Conservation (phyloP, 2,329 filamentous ascomycete species). For the Pleomassaria siparia region DNA sequence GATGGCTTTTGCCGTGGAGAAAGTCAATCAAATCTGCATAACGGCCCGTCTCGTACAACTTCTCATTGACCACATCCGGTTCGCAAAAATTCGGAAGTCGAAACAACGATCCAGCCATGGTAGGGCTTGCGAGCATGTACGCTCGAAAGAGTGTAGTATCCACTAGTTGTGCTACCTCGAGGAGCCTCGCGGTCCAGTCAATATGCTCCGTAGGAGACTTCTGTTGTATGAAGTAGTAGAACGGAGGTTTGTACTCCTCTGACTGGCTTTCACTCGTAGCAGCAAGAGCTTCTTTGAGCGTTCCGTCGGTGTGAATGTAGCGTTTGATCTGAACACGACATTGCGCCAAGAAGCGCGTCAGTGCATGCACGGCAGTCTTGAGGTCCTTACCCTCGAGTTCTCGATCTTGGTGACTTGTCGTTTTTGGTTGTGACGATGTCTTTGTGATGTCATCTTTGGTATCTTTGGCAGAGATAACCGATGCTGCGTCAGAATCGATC, state of each 20-base stretch:
- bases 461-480: conserved; percentile 57
- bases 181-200: conserved; percentile 71
- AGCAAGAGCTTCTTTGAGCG: conserved; percentile 59
- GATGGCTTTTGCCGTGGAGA: conserved; percentile 90
- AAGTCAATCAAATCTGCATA: conserved; percentile 98
- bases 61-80: conserved; percentile 90
- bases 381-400: conserved; percentile 76
- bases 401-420: conserved; percentile 51
- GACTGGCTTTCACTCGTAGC: conserved; percentile 44
- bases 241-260: conserved; percentile 44
- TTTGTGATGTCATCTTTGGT: too few relatives aligned
- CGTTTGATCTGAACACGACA: conserved; percentile 68
- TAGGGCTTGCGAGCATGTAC: conserved; percentile 89
- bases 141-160: conserved; percentile 93
- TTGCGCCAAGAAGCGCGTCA: conserved; percentile 86
- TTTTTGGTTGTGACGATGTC: conserved; percentile 50
- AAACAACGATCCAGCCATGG: conserved; percentile 84
- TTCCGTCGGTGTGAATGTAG: conserved; percentile 61
- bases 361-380: conserved; percentile 74
- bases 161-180: conserved; percentile 77
- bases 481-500: conserved; percentile 54
- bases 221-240: conserved; percentile 45
- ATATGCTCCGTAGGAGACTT: conserved; percentile 35
- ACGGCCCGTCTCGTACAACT: conserved; percentile 80
- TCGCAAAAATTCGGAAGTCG: conserved; percentile 97